A percentile compares a stretch with the other conserved stretches of the same genome.
phyloP scores from a whole-genome alignment of 1,284 basidiomycete species.

The Ustanciosporium gigantosporum region DNA sequence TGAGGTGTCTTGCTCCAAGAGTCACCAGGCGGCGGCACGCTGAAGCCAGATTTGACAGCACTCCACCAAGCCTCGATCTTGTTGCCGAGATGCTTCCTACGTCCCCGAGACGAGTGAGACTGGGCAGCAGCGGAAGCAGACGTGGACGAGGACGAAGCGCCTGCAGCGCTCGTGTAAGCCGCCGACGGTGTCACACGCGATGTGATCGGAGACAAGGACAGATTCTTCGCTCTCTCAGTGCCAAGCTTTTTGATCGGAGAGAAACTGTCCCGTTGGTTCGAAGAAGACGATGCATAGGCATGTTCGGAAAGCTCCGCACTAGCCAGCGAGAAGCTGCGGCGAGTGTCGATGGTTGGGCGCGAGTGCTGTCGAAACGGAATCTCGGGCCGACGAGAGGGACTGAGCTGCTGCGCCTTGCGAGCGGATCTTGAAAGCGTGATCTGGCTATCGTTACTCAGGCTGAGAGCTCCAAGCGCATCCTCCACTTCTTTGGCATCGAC shows the following conservation, averaged over 20 bases:
- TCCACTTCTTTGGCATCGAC: conserved; percentile 35
- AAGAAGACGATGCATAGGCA: conserved; percentile 1
- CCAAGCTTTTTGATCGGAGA: conserved; percentile 32
- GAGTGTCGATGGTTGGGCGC: conserved; percentile 11
- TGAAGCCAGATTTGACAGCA: conserved; percentile 56
- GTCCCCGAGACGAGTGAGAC: conserved; percentile 26
- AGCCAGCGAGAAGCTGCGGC: conserved; percentile 31
- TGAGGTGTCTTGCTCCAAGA: conserved; percentile 1
- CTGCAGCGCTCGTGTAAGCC: conserved; percentile 19
- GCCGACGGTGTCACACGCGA: conserved; percentile 30
- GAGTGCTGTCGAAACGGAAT: conserved; percentile 4
- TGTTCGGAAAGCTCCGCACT: conserved; percentile 23
- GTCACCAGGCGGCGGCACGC: conserved; percentile 7
- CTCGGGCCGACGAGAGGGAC: conserved; percentile 19
- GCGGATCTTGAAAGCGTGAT: neutral
- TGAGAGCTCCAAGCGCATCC: conserved; percentile 22
- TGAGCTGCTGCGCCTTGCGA: conserved; percentile 26
- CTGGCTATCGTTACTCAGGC: conserved; percentile 8
- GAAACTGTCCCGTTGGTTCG: conserved; percentile 7
- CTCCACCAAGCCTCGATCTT: conserved; percentile 59
- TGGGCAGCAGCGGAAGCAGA: conserved; percentile 15
- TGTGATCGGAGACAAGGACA: conserved; percentile 49
- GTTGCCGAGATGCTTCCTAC: conserved; percentile 43
- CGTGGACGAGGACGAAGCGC: conserved; percentile 1
- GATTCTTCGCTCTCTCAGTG: conserved; percentile 34